Evolutionary conservation across 2,329 filamentous ascomycete genomes (phyloP).

Genomic region (Alternaria burnsii): DNA sequence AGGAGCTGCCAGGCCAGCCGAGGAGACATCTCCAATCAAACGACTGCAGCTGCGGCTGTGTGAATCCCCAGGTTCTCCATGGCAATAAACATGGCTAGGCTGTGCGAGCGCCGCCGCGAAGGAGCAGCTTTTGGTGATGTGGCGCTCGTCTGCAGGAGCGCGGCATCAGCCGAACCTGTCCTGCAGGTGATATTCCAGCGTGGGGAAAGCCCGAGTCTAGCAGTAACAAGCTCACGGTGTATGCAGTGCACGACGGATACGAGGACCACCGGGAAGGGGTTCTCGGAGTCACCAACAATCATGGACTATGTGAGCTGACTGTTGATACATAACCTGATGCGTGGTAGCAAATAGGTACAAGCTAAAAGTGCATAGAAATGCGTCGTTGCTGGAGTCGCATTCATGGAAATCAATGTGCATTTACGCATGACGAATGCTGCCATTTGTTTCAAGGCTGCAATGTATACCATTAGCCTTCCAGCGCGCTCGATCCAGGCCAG

Average conservation of each 20-base stretch:
- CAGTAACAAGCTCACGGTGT: constrained; percentile 1
- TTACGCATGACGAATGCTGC: background rate
- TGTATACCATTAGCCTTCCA: background rate
- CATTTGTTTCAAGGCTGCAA: background rate
- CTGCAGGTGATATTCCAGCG: constrained; percentile 21
- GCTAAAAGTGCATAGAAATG: background rate
- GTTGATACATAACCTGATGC: background rate
- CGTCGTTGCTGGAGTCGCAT: background rate
- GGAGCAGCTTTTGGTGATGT: constrained; percentile 29
- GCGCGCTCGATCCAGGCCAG: background rate
- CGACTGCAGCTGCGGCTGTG: constrained; percentile 9
- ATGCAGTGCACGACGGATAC: constrained; percentile 2
- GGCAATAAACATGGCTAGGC: constrained; percentile 10
- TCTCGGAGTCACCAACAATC: background rate
- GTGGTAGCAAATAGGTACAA: background rate
- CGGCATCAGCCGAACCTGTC: constrained; percentile 25
- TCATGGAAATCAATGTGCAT: background rate
- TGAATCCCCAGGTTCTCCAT: constrained; percentile 30
- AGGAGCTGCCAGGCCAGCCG: constrained; percentile 36
- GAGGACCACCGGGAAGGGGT: background rate
- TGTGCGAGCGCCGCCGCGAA: constrained; percentile 24
- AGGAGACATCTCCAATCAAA: constrained; percentile 43
- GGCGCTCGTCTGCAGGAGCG: constrained; percentile 34
- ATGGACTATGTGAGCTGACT: background rate
- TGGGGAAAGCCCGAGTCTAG: constrained; percentile 7